Conservation (phyloP, 768 basidiomycete genomes). For the Russula sp. region DNA sequence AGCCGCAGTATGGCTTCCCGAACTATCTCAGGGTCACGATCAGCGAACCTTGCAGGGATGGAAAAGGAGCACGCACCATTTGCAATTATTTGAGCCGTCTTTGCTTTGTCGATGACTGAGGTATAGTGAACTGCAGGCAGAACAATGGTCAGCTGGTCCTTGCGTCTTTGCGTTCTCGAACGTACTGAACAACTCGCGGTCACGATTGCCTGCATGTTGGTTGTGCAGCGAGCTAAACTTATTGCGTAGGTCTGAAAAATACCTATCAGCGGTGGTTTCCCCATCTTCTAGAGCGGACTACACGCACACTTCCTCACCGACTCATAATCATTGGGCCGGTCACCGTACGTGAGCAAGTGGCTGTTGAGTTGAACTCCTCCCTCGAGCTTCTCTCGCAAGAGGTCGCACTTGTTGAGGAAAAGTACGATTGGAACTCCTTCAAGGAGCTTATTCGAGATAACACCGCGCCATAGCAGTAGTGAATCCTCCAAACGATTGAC, state of each 20-base stretch:
- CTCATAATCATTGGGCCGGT: conserved; percentile 73
- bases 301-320: conserved; percentile 63
- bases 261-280: neutral
- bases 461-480: conserved; percentile 61
- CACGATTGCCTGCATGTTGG: conserved; percentile 57
- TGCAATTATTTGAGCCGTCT: conserved; percentile 65
- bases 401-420: conserved; percentile 77
- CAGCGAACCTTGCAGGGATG: neutral
- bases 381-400: conserved; percentile 70
- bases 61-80: conserved; percentile 41
- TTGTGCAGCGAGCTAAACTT: conserved; percentile 70
- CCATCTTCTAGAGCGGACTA: neutral
- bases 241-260: conserved; percentile 53
- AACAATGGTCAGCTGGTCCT: conserved; percentile 1
- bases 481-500: conserved; percentile 81
- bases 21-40: conserved; percentile 32
- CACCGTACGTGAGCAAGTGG: conserved; percentile 63
- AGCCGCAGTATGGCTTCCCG: conserved; percentile 53
- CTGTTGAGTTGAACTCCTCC: conserved; percentile 66
- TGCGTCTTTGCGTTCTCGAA: conserved; percentile 6
- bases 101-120: conserved; percentile 72
- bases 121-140: conserved; percentile 59
- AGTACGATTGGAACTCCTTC: conserved; percentile 69
- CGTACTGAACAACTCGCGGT: conserved; percentile 67
- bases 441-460: conserved; percentile 68